Conservation (phyloP, 148 eudicot species). For the Persicaria tinctoria region DNA sequence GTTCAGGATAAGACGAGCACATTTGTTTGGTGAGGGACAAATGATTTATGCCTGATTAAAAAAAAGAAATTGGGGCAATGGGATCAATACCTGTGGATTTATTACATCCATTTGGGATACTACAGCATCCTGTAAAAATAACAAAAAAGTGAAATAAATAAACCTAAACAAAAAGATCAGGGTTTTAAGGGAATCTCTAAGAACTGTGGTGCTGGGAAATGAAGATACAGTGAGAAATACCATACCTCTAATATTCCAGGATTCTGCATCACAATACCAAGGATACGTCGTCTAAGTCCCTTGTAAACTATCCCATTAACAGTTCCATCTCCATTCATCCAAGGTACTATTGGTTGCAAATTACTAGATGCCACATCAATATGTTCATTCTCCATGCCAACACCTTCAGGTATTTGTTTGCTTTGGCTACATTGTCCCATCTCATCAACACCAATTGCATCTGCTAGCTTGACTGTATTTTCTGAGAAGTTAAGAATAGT, state of each 20-base stretch:
- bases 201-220: conserved; percentile 9
- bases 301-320: conserved; percentile 56
- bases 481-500: conserved; percentile 66
- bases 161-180: background rate
- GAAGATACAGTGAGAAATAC: background rate
- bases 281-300: conserved; percentile 78
- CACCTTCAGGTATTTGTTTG: conserved; percentile 22
- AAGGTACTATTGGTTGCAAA: conserved; percentile 73
- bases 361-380: conserved; percentile 22
- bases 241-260: conserved; percentile 82
- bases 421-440: conserved; percentile 24
- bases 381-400: conserved; percentile 17
- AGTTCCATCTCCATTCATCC: conserved; percentile 95
- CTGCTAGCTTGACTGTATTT: conserved; percentile 32
- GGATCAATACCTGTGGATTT: conserved; percentile 77
- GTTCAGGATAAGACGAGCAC: conserved; percentile 1
- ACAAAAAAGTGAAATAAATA: background rate
- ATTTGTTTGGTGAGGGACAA: background rate
- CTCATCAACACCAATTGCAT: conserved; percentile 21
- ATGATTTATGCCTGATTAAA: background rate
- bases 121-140: conserved; percentile 51
- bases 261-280: conserved; percentile 80
- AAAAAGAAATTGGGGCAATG: background rate
- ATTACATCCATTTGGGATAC: conserved; percentile 51
- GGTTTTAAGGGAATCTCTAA: background rate